Evolutionary conservation across 2,329 filamentous ascomycete species (phyloP), one percentile per base, ranked within the genome.

Genomic region (Aspergillus sp.): DNA sequence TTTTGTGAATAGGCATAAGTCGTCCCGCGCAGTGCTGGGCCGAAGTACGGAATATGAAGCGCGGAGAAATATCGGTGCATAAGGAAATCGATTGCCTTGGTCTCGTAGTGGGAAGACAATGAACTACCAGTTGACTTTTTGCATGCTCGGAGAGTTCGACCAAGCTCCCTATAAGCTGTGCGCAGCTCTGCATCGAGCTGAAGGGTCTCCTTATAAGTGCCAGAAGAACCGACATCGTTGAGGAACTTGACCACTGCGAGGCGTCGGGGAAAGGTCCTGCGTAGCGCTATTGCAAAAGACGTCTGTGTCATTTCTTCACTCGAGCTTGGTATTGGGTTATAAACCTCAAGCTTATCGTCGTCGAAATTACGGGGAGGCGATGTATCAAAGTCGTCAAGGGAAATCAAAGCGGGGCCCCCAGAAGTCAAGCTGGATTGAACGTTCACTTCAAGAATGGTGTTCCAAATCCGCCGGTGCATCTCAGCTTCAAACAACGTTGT

Each of bases 1-100:
- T 79, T 81, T 1, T 80, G 70, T 0, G 83, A 83, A 59, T 78
- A 85, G 0, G 81, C 79, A 27, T 69, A 73, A 1, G 64, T 30
- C 2, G 60, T 57, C 15, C 69, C 63, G 8, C 64, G 60, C 15
- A 66, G 20, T 8, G 65, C 51, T 8, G 57, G 54, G 8, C 27
- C 45, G n/a, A 68, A 71, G 46, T 65, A 72, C 5, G 69, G 71
- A 5, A 63, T 48, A 57, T 75, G 73, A 4, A 75, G 64, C 3
- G 68, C 58, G 0, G 61, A 60, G 1, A 75, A 52, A 33, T 68
- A 70, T 3, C 66, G 68, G 22, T 67, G 62, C 39, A 73, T 63
- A 19, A 70, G 50, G 13, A 69, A 68, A 49, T 75, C 68, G 2
- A 72, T 53, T 0, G 59, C 47, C 1, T 59, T 50, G 0, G 58